A percentile compares a stretch with the other conserved stretches of the same genome.
These are phyloP conservation scores for Quercus berberidifolia DNA, from an alignment of 306 rosid genomes.

Conservation along the genomic window DNA sequence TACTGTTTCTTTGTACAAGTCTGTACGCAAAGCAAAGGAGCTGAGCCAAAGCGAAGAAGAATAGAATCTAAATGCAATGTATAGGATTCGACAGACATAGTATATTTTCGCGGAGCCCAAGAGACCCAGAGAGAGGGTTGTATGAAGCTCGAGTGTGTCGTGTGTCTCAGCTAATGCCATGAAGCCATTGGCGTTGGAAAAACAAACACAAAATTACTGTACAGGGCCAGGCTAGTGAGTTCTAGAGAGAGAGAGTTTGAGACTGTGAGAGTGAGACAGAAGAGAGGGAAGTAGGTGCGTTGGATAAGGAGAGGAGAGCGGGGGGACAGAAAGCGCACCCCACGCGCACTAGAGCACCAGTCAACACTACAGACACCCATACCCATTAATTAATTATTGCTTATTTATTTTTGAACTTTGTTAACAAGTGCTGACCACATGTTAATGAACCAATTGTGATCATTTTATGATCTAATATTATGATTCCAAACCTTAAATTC, in stretches of 20 bases:
- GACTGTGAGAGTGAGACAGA: slow-evolving; percentile 17
- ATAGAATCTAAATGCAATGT: no score
- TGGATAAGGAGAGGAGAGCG: slow-evolving; percentile 8
- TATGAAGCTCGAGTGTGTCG: slow-evolving; percentile 21
- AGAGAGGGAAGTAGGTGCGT: slow-evolving; percentile 13
- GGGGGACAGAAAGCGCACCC: slow-evolving; percentile 26
- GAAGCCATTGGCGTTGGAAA: neutral
- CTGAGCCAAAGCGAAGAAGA: neutral
- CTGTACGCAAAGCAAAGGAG: slow-evolving; percentile 24
- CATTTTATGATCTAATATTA: no score
- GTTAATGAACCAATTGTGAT: no score
- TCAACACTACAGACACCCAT: slow-evolving; percentile 6
- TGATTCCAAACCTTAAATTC: no score
- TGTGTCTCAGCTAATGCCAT: neutral
- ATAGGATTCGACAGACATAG: neutral
- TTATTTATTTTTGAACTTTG: no score
- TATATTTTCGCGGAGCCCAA: slow-evolving; percentile 20
- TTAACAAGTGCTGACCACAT: no score
- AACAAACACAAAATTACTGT: neutral
- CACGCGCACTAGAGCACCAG: slow-evolving; percentile 34
- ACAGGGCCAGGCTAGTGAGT: neutral
- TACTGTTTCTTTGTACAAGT: slow-evolving; percentile 5
- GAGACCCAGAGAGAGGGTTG: neutral
- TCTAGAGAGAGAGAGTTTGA: neutral
- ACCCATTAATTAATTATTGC: no score